Percentiles rank a stretch among this genome's conserved stretches.
Conservation (phyloP, 371 early-diverging fungal genomes). For the Mortierella sp. region DNA sequence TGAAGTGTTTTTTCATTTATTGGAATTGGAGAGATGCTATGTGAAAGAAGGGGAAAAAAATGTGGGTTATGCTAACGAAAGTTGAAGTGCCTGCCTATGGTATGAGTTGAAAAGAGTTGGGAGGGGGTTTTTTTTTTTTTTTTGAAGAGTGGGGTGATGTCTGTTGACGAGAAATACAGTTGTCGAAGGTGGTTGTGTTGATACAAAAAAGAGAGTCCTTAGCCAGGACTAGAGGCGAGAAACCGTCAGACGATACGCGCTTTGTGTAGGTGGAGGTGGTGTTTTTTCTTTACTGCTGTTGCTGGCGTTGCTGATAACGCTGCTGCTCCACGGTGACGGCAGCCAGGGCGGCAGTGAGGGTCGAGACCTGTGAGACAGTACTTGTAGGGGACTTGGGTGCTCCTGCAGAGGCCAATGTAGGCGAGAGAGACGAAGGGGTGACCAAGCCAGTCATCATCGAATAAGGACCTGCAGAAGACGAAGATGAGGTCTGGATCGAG, state of each 20-base stretch:
- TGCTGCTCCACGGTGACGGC: conserved; percentile 56
- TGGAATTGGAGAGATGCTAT: neutral
- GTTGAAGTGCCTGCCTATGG: neutral
- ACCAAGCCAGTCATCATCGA: conserved; percentile 20
- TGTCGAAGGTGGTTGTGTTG: neutral
- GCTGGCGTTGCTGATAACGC: conserved; percentile 38
- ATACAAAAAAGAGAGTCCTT: neutral
- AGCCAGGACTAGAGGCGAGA: neutral
- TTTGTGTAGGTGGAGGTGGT: no score
- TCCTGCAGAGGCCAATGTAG: conserved; percentile 24
- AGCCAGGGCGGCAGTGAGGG: conserved; percentile 48
- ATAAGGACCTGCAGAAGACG: neutral
- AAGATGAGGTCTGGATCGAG: conserved; percentile 31
- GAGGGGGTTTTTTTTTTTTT: neutral
- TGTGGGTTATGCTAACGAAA: neutral
- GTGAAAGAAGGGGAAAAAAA: neutral
- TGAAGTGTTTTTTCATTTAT: neutral
- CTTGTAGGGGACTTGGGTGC: conserved; percentile 38
- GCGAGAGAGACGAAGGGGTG: conserved; percentile 50
- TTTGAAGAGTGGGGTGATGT: conserved; percentile 5
- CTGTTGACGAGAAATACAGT: neutral
- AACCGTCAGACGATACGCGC: no score
- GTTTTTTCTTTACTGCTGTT: neutral
- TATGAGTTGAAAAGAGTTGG: conserved; percentile 6
- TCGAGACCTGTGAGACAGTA: conserved; percentile 40